Conservation (phyloP, 352 stramenopile genomes). For the Phytopythium aichiense region DNA sequence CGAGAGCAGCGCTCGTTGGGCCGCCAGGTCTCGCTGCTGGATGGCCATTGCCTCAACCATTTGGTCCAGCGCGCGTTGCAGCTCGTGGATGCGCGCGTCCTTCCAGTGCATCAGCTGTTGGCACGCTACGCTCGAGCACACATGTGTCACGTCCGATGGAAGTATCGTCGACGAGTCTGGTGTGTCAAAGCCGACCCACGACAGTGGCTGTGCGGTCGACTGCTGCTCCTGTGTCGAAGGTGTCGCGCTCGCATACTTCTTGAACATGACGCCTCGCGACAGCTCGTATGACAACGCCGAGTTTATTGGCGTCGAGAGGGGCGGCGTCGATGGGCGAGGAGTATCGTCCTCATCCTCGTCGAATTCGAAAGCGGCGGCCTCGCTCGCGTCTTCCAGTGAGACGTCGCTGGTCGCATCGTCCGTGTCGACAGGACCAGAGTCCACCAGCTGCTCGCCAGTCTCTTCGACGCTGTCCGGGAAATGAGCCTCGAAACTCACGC, state of each 20-base stretch:
- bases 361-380: neutral
- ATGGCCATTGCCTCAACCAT: conserved; percentile 39
- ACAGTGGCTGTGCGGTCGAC: neutral
- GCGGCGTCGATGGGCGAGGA: too few species aligned
- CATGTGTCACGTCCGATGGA: conserved; percentile 3
- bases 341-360: too few species aligned
- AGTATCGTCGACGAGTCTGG: neutral
- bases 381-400: neutral
- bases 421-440: neutral
- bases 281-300: conserved; percentile 4
- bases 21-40: conserved; percentile 31
- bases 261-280: conserved; percentile 9
- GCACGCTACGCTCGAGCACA: conserved; percentile 17
- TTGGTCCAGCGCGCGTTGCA: conserved; percentile 33
- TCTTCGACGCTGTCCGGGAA: neutral
- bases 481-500: neutral
- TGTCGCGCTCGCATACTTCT: conserved; percentile 3
- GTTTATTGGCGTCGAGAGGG: neutral
- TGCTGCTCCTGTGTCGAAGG: conserved; percentile 9
- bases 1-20: conserved; percentile 26
- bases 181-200: conserved; percentile 5
- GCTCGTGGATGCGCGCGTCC: conserved; percentile 26
- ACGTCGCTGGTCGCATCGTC: conserved; percentile 4
- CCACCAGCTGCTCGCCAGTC: neutral
- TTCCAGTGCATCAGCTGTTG: conserved; percentile 25